Conservation (phyloP, 2,329 filamentous ascomycete genomes). For the Epichloe glyceriae region DNA sequence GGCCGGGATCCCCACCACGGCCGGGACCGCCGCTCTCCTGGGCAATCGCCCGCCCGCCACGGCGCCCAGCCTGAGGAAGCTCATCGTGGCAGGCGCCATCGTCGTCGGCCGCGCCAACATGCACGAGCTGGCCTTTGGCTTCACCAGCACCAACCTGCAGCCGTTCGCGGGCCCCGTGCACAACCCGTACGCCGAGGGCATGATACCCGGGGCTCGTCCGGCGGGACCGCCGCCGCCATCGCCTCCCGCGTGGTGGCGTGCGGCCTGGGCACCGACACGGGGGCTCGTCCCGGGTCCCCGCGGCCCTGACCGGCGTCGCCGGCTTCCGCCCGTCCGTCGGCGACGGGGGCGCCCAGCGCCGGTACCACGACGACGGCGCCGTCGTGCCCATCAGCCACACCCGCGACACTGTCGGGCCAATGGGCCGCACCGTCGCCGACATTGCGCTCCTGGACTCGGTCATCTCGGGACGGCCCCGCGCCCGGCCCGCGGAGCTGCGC, state of each 20-base stretch:
- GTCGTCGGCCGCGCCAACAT: constrained; percentile 40
- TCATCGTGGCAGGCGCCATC: constrained; percentile 15
- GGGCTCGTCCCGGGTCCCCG: constrained; percentile 9
- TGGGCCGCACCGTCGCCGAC: constrained; percentile 53
- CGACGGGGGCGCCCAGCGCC: constrained; percentile 7
- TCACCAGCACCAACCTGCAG: constrained; percentile 10
- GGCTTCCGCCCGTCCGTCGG: constrained; percentile 10
- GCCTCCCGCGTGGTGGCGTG: constrained; percentile 10
- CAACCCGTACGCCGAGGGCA: constrained; percentile 7
- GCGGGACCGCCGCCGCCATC: constrained; percentile 10
- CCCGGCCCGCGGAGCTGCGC: background rate
- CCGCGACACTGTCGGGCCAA: constrained; percentile 53
- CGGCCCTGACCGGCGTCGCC: constrained; percentile 10
- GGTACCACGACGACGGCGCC: constrained; percentile 6
- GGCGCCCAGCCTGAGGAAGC: constrained; percentile 9
- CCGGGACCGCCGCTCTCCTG: constrained; percentile 8
- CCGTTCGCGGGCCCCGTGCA: constrained; percentile 9
- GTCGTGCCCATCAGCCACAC: constrained; percentile 53
- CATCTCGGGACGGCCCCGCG: constrained; percentile 38
- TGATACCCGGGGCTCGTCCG: constrained; percentile 12
- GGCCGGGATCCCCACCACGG: constrained; percentile 6
- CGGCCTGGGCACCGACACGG: constrained; percentile 12
- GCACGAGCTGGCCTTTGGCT: constrained; percentile 18
- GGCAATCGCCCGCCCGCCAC: constrained; percentile 5
- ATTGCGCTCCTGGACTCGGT: constrained; percentile 48